Percentiles rank a stretch among this genome's conserved stretches.
Conservation (phyloP, 805 yeast genomes). For the Maudiozyma barnettii region DNA sequence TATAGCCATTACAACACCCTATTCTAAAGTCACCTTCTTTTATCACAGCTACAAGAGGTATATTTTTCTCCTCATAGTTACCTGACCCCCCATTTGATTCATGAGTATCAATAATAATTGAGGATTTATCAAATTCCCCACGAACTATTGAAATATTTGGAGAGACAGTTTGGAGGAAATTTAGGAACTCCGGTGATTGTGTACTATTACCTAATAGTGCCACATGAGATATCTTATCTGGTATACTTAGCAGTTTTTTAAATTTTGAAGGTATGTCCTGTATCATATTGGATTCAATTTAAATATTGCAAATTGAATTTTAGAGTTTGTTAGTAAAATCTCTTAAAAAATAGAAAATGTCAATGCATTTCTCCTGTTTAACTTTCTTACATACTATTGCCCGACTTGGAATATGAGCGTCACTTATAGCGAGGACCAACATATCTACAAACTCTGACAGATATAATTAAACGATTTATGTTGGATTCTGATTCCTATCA, state of each 20-base stretch:
- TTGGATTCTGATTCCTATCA: no score
- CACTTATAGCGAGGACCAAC: slow-evolving; percentile 79
- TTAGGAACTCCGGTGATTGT: slow-evolving; percentile 50
- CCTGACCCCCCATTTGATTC: not conserved
- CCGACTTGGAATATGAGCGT: slow-evolving; percentile 81
- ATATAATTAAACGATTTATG: no score
- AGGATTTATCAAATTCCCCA: slow-evolving; percentile 65
- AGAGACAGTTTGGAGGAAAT: slow-evolving; percentile 58
- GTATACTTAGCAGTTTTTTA: slow-evolving; percentile 56
- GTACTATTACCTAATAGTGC: slow-evolving; percentile 79
- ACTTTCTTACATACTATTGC: slow-evolving; percentile 44
- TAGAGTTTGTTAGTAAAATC: no score
- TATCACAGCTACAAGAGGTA: slow-evolving; percentile 59
- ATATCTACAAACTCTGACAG: slow-evolving; percentile 24
- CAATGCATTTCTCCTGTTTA: not conserved
- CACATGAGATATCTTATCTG: slow-evolving; percentile 81
- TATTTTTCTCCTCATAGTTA: slow-evolving; percentile 12
- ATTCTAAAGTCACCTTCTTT: slow-evolving; percentile 62
- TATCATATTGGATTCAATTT: not conserved
- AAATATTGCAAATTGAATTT: no score
- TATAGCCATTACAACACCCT: slow-evolving; percentile 80
- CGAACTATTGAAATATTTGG: slow-evolving; percentile 65
- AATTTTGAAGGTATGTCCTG: slow-evolving; percentile 48
- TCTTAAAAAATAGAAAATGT: no score
- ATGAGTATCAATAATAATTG: slow-evolving; percentile 3